These are phyloP conservation scores for Aspergillus quadricinctus DNA, from an alignment of 2,329 filamentous ascomycete species.

Conservation along the genomic window DNA sequence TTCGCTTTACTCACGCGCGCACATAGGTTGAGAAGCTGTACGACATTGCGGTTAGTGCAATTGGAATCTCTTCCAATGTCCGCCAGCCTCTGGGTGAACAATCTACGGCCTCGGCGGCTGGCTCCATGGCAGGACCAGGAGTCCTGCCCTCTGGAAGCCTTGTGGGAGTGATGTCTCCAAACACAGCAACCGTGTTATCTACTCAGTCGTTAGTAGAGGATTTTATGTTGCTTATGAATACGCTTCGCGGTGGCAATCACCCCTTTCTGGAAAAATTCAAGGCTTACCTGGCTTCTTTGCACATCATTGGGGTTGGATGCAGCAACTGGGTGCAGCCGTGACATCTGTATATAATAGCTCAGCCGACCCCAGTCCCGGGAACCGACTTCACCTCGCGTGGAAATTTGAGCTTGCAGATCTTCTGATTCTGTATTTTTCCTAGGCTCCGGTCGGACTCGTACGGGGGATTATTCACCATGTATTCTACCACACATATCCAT, in stretches of 20 bases:
- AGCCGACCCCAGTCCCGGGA: too few species aligned
- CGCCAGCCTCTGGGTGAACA: constrained; percentile 17
- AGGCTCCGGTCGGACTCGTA: not conserved
- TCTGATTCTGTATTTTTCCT: not conserved
- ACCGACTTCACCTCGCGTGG: not conserved
- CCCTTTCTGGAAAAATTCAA: constrained; percentile 32
- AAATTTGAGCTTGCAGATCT: not conserved
- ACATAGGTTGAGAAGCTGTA: constrained; percentile 37
- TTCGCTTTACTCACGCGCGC: constrained; percentile 1
- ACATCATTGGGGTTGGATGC: constrained; percentile 12
- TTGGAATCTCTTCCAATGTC: constrained; percentile 25
- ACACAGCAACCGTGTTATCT: constrained; percentile 12
- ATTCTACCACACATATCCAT: not conserved
- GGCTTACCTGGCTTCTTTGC: constrained; percentile 23
- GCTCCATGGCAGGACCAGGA: not conserved
- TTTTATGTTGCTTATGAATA: constrained; percentile 29
- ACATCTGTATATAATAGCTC: not conserved
- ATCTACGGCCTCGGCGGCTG: not conserved
- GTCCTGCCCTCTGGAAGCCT: not conserved
- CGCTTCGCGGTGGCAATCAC: constrained; percentile 34
- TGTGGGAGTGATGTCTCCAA: constrained; percentile 7
- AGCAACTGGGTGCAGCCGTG: constrained; percentile 18
- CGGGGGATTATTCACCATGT: not conserved
- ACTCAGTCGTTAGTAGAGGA: constrained; percentile 24
- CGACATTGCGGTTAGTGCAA: constrained; percentile 33